Evolutionary conservation across 73 alveolate genomes (phyloP), one percentile per base, ranked within the genome.

Genomic region (Paramecium tetraurelia): DNA sequence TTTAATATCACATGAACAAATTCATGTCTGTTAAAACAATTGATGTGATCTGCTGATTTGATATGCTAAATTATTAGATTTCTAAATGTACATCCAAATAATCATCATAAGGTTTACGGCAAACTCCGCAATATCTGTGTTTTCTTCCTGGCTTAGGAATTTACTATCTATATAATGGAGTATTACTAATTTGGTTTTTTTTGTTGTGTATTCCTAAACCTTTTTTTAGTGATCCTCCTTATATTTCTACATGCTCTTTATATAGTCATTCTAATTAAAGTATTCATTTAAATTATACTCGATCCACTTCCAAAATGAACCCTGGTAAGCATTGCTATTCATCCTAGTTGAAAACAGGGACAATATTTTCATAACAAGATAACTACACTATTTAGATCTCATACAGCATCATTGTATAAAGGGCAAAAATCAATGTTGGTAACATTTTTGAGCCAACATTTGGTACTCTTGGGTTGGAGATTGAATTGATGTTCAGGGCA

Each of bases 61-160:
- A 80, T 80, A 48, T 80, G 90, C 90, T 80, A 80, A 80, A 20
- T 24, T 31, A 80, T 80, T 22, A 35, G 31, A 44, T 80, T 20
- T n/a, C 69, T 53, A 53, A 40, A 6, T 80, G 21, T 80, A 80
- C 90, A 31, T 80, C 90, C 57, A 80, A 80, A 80, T 80, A 80
- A 80, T 80, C 90, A 2, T 5, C 57, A 48, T 80, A 80, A 31
- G 90, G 90, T 80, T 80, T 80, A 14, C 90, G 46, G 46, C 90
- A 80, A 7, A 80, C 90, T 24, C 90, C 90, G 24, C 90, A 80
- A 46, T 80, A 80, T 80, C 90, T 80, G 24, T 80, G 90, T 80
- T 80, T 80, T 44, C 90, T 40, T 0, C 90, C 90, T 44, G 90
- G 90, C 21, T 80, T 80, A 44, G 90, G 90, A 18, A 80, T 46